phyloP scores from a whole-genome alignment of 768 basidiomycete species.

The Boletus rubroflammeus region DNA sequence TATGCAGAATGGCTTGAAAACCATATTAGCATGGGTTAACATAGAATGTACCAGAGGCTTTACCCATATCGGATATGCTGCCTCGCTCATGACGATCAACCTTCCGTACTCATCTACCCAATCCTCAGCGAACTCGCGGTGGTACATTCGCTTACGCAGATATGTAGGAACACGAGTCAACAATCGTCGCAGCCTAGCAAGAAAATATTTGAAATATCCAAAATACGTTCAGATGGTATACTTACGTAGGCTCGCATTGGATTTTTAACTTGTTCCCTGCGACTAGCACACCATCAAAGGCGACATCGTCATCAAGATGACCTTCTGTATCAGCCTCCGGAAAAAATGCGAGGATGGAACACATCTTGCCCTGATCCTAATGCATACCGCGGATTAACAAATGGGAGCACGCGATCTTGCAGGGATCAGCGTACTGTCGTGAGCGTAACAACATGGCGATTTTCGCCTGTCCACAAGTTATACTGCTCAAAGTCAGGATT shows the following conservation, averaged over 20 bases:
- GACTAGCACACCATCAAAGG: constrained; percentile 26
- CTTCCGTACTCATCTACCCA: constrained; percentile 50
- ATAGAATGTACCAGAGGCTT: constrained; percentile 2
- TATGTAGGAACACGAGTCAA: constrained; percentile 36
- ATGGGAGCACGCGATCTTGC: neutral
- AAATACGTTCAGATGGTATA: neutral
- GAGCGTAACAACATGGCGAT: constrained; percentile 21
- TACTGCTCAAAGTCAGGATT: constrained; percentile 16
- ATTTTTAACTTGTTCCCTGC: constrained; percentile 35
- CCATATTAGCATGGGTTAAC: neutral
- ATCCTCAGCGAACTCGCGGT: constrained; percentile 40
- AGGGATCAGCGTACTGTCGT: constrained; percentile 20
- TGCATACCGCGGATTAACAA: neutral
- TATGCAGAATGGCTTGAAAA: constrained; percentile 46
- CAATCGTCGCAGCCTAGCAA: constrained; percentile 36
- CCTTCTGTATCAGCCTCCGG: constrained; percentile 37
- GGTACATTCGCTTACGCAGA: constrained; percentile 38
- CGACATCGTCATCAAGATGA: constrained; percentile 27
- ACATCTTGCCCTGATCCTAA: constrained; percentile 38
- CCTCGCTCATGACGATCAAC: constrained; percentile 55
- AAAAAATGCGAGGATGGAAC: constrained; percentile 38
- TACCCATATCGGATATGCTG: constrained; percentile 58
- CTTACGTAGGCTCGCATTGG: constrained; percentile 39
- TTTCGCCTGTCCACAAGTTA: constrained; percentile 26
- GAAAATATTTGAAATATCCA: neutral